These are phyloP conservation scores for Neopestalotiopsis clavispora DNA, from an alignment of 2,329 filamentous ascomycete species.

Conservation along the genomic window DNA sequence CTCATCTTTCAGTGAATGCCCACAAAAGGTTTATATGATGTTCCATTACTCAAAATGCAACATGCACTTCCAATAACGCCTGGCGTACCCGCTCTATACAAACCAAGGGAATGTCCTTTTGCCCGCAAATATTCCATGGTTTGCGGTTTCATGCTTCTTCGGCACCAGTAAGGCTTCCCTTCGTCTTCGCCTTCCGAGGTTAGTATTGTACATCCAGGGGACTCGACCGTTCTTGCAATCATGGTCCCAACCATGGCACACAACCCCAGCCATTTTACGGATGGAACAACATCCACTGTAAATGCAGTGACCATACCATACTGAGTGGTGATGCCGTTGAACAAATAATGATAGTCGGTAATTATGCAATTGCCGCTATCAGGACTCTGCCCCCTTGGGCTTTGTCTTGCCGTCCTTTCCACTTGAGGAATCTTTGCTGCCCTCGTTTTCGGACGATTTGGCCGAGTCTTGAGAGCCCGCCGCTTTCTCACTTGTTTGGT, in stretches of 20 bases:
- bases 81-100: background rate
- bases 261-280: background rate
- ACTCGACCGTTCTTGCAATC: background rate
- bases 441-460: conserved; percentile 14
- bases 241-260: background rate
- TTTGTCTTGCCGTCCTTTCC: conserved; percentile 13
- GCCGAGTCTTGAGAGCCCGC: conserved; percentile 31
- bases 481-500: conserved; percentile 57
- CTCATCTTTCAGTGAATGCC: background rate
- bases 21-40: background rate
- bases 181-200: background rate
- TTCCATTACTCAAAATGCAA: background rate
- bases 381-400: conserved; percentile 10
- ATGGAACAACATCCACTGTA: background rate
- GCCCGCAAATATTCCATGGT: background rate
- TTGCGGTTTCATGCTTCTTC: background rate
- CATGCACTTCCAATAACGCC: background rate
- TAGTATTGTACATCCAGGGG: background rate
- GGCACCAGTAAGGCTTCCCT: background rate
- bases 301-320: background rate
- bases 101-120: conserved; percentile 5
- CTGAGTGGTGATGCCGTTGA: background rate
- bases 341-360: background rate
- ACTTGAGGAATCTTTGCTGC: conserved; percentile 22
- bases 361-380: background rate